Base-by-base conservation (phyloP, 257 asterid species). In the Solanum etuberosum region DNA sequence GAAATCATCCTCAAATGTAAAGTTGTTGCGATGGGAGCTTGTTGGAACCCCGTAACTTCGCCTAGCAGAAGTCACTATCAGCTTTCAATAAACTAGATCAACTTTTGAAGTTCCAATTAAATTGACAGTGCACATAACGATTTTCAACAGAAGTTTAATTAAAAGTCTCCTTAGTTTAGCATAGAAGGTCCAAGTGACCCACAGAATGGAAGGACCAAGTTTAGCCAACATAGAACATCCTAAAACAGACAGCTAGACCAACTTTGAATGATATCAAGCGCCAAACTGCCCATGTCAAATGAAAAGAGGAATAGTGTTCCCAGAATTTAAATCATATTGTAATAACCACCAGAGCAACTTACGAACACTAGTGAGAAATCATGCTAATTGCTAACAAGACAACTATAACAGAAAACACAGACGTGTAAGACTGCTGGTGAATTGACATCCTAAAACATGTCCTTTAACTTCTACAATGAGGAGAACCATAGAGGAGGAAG, bases 1-100 rank as follows among this genome's bases (percentile, higher is more conserved):
- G 83, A 91, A 88, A 57, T 92, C 96, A 37, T 92, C 95, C n/a
- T 91, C 90, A 5, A 86, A 16, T 34, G 90, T 43, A 54, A 88
- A 10, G 86, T 90, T 88, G 20, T 8, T 88, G 20, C 7, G 90
- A 57, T 84, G 89, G 92, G 86, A 91, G 85, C 90, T 84, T 38
- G 94, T 83, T 74, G 93, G 85, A 86, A 54, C 86, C 84, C 91
- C 77, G 91, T 85, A 89, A 71, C 85, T 91, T 86, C 91, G 91
- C 91, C 96, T 91, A 43, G 23, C 57, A 71, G 81, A 65, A 87
- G 18, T 46, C 43, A 25, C 27, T 35, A 63, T 48, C 31, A 63
- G 83, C 72, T 48, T 34, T 16, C 35, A 72, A 87, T 82, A 16
- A 82, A 71, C 57, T n/a, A 51, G 27, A 23, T 6, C 32, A 27